Percentiles rank a stretch among this genome's conserved stretches.
These are phyloP conservation scores for Apiotrichum siamense DNA, from an alignment of 1,284 basidiomycete genomes.

Conservation along the genomic window DNA sequence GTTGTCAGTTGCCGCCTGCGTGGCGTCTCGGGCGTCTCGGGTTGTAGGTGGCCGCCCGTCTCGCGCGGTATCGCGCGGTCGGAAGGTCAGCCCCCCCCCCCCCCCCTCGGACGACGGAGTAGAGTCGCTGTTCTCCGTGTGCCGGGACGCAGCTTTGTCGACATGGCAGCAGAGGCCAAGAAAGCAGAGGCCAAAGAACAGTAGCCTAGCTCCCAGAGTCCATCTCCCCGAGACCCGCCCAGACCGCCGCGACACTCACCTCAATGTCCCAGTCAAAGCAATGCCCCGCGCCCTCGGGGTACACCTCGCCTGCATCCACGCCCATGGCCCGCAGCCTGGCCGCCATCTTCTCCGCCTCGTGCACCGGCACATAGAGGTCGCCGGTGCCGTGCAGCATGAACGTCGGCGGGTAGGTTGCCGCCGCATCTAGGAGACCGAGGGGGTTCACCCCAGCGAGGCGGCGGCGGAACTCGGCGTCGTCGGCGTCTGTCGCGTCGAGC, in stretches of 20 bases:
- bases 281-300: conserved; percentile 18
- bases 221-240: conserved; percentile 11
- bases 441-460: background rate
- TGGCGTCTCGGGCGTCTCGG: no score
- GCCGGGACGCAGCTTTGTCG: no score
- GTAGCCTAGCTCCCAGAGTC: no score
- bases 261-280: conserved; percentile 21
- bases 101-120: background rate
- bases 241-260: no score
- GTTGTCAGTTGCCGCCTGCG: background rate
- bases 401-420: conserved; percentile 17
- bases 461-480: conserved; percentile 8
- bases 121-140: background rate
- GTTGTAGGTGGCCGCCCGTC: no score
- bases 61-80: no score
- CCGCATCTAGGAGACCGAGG: background rate
- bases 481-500: conserved; percentile 8
- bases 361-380: conserved; percentile 21
- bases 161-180: no score
- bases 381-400: conserved; percentile 26
- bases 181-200: no score
- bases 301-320: conserved; percentile 13
- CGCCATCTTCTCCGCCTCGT: conserved; percentile 18
- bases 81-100: no score
- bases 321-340: conserved; percentile 13